phyloP scores from a whole-genome alignment of 805 yeast species.

The Yarrowia porcina region DNA sequence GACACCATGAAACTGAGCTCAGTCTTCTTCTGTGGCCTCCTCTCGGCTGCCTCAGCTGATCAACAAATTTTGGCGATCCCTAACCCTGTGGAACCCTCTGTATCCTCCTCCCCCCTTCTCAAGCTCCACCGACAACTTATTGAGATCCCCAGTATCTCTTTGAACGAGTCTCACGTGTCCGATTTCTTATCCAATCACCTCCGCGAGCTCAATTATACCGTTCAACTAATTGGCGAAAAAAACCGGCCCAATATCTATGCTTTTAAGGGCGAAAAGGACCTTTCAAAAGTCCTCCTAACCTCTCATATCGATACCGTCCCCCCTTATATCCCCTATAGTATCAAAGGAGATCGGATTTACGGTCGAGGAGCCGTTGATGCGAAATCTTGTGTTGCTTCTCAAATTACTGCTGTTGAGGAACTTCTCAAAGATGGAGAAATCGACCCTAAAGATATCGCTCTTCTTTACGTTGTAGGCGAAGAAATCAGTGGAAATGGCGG shows the following conservation, averaged over 20 bases:
- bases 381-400: conserved; percentile 67
- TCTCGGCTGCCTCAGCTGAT: not conserved
- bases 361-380: conserved; percentile 73
- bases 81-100: too few relatives aligned
- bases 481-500: conserved; percentile 63
- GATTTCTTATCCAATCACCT: conserved; percentile 44
- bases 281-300: conserved; percentile 52
- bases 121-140: conserved; percentile 41
- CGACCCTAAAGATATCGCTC: conserved; percentile 53
- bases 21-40: not conserved
- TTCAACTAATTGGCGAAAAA: conserved; percentile 44
- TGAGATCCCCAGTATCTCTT: conserved; percentile 40
- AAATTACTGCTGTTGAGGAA: conserved; percentile 52
- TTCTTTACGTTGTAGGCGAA: conserved; percentile 68
- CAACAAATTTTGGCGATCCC: not conserved
- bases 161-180: conserved; percentile 39
- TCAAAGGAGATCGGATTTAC: conserved; percentile 48
- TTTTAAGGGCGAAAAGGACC: conserved; percentile 45
- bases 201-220: conserved; percentile 47
- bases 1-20: not conserved
- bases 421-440: conserved; percentile 46
- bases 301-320: conserved; percentile 75
- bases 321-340: conserved; percentile 53
- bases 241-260: conserved; percentile 55
- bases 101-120: not conserved